Conservation (phyloP, 345 rosid genomes). For the Eucalyptus coolabah region DNA sequence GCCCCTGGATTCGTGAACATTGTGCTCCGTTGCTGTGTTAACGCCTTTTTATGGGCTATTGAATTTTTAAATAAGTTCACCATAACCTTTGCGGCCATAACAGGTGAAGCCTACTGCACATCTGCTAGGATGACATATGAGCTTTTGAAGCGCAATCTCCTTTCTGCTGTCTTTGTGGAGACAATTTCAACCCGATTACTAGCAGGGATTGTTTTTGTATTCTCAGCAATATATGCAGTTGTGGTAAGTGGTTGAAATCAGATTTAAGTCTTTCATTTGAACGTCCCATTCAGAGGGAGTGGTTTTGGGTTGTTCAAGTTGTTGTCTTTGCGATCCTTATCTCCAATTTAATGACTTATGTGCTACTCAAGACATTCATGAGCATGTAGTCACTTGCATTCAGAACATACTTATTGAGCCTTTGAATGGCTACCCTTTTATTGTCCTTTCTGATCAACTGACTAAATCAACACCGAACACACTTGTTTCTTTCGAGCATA, state of each 20-base stretch:
- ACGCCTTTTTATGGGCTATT: slow-evolving; percentile 37
- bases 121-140: slow-evolving; percentile 90
- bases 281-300: not conserved
- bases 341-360: not conserved
- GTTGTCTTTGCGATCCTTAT: not conserved
- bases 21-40: slow-evolving; percentile 55
- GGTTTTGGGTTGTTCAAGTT: not conserved
- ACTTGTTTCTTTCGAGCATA: not conserved
- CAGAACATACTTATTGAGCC: not conserved
- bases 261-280: not conserved
- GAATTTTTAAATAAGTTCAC: slow-evolving; percentile 94
- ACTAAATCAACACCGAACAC: not conserved
- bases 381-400: not conserved
- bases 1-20: slow-evolving; percentile 55
- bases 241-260: slow-evolving; percentile 24
- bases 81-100: slow-evolving; percentile 80
- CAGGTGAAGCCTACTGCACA: slow-evolving; percentile 82
- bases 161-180: slow-evolving; percentile 86
- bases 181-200: slow-evolving; percentile 71
- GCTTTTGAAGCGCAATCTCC: slow-evolving; percentile 78
- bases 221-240: slow-evolving; percentile 75
- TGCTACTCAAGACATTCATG: not conserved
- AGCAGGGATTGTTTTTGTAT: slow-evolving; percentile 56
- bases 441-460: not conserved
- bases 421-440: not conserved